Evolutionary conservation across 2,329 filamentous ascomycete species (phyloP).

Genomic region (Septoria petroselini): DNA sequence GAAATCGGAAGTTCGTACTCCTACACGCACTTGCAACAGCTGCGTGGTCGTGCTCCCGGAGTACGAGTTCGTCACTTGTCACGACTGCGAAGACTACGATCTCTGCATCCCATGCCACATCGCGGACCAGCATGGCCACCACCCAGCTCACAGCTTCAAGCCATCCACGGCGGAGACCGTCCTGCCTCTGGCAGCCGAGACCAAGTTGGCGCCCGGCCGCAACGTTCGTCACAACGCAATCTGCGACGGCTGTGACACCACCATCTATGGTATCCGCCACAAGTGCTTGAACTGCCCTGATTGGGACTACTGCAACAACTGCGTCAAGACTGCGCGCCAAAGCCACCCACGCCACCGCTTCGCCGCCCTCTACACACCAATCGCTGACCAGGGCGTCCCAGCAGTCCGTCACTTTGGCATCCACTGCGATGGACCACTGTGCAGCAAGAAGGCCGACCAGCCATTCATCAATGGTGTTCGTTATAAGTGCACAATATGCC

Average conservation of each 20-base stretch:
- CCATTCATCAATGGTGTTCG: constrained; percentile 75
- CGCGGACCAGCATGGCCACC: constrained; percentile 77
- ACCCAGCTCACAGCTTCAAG: constrained; percentile 79
- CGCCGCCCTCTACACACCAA: constrained; percentile 76
- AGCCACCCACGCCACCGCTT: constrained; percentile 85
- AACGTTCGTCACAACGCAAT: constrained; percentile 81
- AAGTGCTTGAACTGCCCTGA: constrained; percentile 97
- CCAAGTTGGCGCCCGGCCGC: constrained; percentile 73
- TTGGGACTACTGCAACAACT: constrained; percentile 88
- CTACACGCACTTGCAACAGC: constrained; percentile 68
- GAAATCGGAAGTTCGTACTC: constrained; percentile 34
- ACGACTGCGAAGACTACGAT: constrained; percentile 82
- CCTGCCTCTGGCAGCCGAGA: constrained; percentile 60
- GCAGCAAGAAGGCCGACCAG: constrained; percentile 56
- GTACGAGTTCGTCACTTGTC: constrained; percentile 79
- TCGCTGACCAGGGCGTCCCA: constrained; percentile 47
- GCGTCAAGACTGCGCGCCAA: constrained; percentile 63
- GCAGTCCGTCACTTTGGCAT: constrained; percentile 72
- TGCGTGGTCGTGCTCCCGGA: constrained; percentile 66
- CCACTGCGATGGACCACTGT: constrained; percentile 91
- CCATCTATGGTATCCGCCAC: constrained; percentile 83
- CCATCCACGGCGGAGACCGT: constrained; percentile 62
- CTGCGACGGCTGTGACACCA: constrained; percentile 89
- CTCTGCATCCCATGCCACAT: constrained; percentile 81
- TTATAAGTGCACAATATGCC: constrained; percentile 96